phyloP scores from a whole-genome alignment of 371 early-diverging fungal species.

The Choanephora cucurbitarum region DNA sequence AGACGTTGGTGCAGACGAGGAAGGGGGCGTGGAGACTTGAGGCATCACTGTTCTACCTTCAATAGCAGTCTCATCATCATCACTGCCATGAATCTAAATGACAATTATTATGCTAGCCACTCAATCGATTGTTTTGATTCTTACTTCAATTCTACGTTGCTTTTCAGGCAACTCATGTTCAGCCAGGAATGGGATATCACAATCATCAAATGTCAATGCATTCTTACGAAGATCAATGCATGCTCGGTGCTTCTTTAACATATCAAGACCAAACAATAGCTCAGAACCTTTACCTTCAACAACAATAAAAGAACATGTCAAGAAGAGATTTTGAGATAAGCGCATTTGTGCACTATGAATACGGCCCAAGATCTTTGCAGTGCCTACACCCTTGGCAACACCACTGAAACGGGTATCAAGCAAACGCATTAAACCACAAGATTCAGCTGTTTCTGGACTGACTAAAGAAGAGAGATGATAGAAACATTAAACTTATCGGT shows the following conservation, averaged over 20 bases:
- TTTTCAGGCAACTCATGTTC: conserved; percentile 90
- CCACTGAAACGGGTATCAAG: conserved; percentile 91
- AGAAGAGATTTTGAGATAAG: conserved; percentile 67
- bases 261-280: conserved; percentile 93
- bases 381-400: conserved; percentile 93
- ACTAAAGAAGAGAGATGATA: conserved; percentile 41
- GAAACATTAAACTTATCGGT: too few relatives aligned
- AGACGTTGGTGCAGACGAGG: conserved; percentile 26
- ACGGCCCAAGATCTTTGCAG: conserved; percentile 92
- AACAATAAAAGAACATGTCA: conserved; percentile 90
- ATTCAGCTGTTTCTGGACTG: conserved; percentile 83
- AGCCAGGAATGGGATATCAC: conserved; percentile 83
- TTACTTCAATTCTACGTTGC: conserved; percentile 54
- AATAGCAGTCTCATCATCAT: conserved; percentile 43
- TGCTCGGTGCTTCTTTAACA: conserved; percentile 88
- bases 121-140: background rate
- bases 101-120: conserved; percentile 2
- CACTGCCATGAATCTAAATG: conserved; percentile 38
- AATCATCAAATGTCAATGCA: conserved; percentile 77
- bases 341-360: conserved; percentile 89
- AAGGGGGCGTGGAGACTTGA: conserved; percentile 32
- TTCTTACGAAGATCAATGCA: conserved; percentile 88
- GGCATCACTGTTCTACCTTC: conserved; percentile 40
- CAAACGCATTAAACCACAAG: conserved; percentile 86
- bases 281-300: conserved; percentile 94